A percentile compares a stretch with the other conserved stretches of the same genome.
phyloP scores from a whole-genome alignment of 208 protist species.

The Leishmania lainsoni region DNA sequence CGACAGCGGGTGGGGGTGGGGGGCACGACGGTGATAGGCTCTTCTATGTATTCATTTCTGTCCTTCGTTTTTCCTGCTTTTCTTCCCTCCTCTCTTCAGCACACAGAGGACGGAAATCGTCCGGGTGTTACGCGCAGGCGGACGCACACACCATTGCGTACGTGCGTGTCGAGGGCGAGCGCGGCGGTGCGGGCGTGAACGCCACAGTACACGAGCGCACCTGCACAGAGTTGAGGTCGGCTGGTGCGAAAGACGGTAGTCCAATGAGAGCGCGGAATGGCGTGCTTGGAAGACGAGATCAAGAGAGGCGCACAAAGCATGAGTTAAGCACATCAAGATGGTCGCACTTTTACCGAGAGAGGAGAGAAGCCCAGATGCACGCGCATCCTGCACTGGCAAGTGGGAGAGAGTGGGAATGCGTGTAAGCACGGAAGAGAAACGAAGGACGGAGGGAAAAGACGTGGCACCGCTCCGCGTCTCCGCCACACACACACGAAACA shows the following conservation, averaged over 20 bases:
- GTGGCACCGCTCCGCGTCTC: background rate
- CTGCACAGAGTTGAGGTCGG: background rate
- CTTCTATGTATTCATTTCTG: too few relatives aligned
- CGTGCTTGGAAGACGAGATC: too few relatives aligned
- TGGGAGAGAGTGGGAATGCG: background rate
- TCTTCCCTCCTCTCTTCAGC: too few relatives aligned
- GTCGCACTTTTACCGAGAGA: background rate
- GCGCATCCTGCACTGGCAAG: background rate
- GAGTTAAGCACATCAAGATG: background rate
- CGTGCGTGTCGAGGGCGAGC: background rate
- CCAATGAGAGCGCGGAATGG: background rate
- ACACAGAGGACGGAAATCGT: background rate
- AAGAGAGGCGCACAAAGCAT: background rate
- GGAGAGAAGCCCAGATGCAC: background rate
- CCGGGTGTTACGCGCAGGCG: background rate
- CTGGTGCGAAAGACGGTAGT: background rate
- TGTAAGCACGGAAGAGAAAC: background rate
- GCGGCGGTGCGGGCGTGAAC: background rate
- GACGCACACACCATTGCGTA: background rate
- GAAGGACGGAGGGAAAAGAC: background rate
- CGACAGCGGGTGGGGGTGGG: too few relatives aligned
- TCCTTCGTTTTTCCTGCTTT: too few relatives aligned
- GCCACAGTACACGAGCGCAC: background rate
- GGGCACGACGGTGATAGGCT: too few relatives aligned
- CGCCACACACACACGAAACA: background rate